phyloP scores from a whole-genome alignment of 148 eudicot species.

The Cornus florida region DNA sequence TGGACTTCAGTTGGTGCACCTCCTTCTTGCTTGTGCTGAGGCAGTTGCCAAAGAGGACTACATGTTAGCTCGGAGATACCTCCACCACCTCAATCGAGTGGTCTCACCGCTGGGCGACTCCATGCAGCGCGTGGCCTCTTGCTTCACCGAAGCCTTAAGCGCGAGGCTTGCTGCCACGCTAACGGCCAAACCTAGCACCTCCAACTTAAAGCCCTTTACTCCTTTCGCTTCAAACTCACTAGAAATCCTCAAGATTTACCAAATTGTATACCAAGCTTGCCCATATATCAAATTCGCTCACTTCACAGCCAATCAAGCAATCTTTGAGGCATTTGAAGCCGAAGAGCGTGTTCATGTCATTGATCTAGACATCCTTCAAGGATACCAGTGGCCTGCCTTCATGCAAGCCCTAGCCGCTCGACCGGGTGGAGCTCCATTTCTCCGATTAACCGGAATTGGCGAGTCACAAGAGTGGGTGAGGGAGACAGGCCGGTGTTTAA shows the following conservation, averaged over 20 bases:
- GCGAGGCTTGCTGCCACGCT: constrained; percentile 43
- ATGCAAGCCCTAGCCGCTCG: constrained; percentile 45
- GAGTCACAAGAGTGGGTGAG: constrained; percentile 25
- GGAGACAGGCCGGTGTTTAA: constrained; percentile 38
- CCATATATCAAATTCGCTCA: constrained; percentile 49
- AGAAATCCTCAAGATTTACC: constrained; percentile 40
- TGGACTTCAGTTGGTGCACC: constrained; percentile 53
- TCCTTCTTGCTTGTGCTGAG: constrained; percentile 53
- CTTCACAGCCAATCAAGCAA: constrained; percentile 46
- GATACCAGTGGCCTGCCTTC: constrained; percentile 50
- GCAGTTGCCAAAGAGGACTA: constrained; percentile 51
- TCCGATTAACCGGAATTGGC: constrained; percentile 38
- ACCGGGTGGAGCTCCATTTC: constrained; percentile 38
- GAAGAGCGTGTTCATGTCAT: constrained; percentile 45
- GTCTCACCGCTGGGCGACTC: constrained; percentile 49
- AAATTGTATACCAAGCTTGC: constrained; percentile 47
- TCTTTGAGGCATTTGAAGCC: constrained; percentile 38
- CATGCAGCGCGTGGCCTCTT: constrained; percentile 51
- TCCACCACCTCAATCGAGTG: constrained; percentile 47
- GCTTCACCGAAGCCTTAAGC: constrained; percentile 45
- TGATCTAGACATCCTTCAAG: constrained; percentile 44
- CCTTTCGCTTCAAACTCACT: constrained; percentile 43
- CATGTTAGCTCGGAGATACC: constrained; percentile 40
- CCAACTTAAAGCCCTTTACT: constrained; percentile 30
- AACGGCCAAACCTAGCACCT: constrained; percentile 29